Evolutionary conservation across 2,329 filamentous ascomycete genomes (phyloP).

Genomic region (Cadophora gregata): DNA sequence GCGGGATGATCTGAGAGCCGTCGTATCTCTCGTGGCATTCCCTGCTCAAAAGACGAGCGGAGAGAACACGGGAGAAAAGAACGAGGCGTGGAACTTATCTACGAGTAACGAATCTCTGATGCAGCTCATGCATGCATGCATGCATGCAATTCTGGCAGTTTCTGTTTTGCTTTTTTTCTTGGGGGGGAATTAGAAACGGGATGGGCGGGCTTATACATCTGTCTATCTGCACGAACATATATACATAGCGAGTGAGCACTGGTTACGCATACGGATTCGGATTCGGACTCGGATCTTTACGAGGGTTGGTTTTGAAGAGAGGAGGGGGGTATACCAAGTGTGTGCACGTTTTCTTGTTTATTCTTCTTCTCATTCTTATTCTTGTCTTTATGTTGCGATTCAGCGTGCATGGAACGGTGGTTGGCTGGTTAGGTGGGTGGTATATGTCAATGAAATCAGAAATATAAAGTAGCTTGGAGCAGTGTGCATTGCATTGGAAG

Average conservation of each 20-base stretch:
- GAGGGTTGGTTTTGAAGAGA: neutral
- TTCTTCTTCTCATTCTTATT: neutral
- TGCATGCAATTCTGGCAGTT: neutral
- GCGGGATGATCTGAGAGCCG: neutral
- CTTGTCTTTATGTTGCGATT: neutral
- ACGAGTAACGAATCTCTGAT: too few species aligned
- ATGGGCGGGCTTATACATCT: neutral
- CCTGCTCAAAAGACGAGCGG: too few species aligned
- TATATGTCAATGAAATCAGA: constrained; percentile 1
- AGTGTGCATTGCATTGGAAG: neutral
- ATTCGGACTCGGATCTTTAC: too few species aligned
- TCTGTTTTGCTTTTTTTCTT: neutral
- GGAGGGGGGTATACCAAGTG: neutral
- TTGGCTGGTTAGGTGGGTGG: neutral
- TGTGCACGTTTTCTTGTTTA: neutral
- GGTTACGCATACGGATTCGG: neutral
- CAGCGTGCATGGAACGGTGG: constrained; percentile 4
- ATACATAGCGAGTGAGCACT: constrained; percentile 4
- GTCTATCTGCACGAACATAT: constrained; percentile 5
- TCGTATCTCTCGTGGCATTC: too few species aligned
- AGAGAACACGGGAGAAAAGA: too few species aligned
- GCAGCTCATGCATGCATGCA: too few species aligned
- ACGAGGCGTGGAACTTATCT: too few species aligned
- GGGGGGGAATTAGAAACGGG: neutral
- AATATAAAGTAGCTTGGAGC: neutral